Conservation (phyloP, 139 green algal species). For the Auxenochlorella pyrenoidosa region DNA sequence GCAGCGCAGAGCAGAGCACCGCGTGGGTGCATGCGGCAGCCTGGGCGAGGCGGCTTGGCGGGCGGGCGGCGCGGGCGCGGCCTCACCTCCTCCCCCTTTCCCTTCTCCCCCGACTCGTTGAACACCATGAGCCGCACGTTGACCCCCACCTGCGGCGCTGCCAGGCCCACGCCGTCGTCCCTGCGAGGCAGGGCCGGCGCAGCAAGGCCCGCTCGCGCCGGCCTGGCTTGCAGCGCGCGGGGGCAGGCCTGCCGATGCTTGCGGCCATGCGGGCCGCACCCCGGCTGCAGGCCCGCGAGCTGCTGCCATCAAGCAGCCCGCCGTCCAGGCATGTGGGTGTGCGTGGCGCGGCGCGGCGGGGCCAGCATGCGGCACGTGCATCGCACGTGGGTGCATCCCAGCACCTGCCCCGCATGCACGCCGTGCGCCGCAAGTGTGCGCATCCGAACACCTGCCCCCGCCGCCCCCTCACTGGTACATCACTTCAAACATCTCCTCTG, state of each 20-base stretch:
- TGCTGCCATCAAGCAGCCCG: too few relatives aligned
- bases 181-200: slow-evolving; percentile 55
- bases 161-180: slow-evolving; percentile 96
- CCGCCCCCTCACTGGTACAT: slow-evolving; percentile 88
- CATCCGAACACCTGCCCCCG: background rate
- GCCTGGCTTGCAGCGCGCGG: background rate
- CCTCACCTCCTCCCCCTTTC: slow-evolving; percentile 27
- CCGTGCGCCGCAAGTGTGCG: too few relatives aligned
- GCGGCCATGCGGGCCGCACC: background rate
- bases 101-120: slow-evolving; percentile 79
- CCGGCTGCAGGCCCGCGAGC: background rate
- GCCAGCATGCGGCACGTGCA: too few relatives aligned
- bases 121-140: slow-evolving; percentile 99
- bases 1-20: too few relatives aligned
- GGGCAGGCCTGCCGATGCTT: background rate
- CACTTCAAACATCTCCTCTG: slow-evolving; percentile 92
- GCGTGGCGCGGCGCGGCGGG: too few relatives aligned
- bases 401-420: too few relatives aligned
- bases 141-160: slow-evolving; percentile 96
- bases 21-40: too few relatives aligned
- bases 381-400: too few relatives aligned
- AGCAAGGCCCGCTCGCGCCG: too few relatives aligned
- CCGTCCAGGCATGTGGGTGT: too few relatives aligned
- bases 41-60: too few relatives aligned
- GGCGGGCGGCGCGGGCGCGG: too few relatives aligned